phyloP scores from a whole-genome alignment of 345 rosid species.

The Acer saccharum region DNA sequence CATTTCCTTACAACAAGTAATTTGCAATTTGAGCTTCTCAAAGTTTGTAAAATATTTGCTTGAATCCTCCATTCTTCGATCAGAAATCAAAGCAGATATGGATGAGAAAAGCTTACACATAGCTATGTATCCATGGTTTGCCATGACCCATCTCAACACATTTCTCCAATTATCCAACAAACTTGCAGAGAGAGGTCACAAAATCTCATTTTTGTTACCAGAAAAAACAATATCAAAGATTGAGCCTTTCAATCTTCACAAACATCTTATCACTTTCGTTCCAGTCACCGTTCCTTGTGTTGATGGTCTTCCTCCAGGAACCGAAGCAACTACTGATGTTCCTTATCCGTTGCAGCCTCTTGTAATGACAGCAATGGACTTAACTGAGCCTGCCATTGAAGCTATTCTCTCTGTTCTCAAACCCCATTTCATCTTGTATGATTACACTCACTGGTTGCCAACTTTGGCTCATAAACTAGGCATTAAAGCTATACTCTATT shows the following conservation, averaged over 20 bases:
- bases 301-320: constrained; percentile 31
- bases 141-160: constrained; percentile 26
- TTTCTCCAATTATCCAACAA: constrained; percentile 32
- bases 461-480: background rate
- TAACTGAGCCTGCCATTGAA: constrained; percentile 24
- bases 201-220: constrained; percentile 37
- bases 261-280: constrained; percentile 26
- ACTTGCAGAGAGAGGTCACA: constrained; percentile 34
- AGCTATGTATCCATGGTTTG: constrained; percentile 41
- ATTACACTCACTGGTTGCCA: constrained; percentile 42
- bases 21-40: too few species aligned
- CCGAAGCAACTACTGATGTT: constrained; percentile 23
- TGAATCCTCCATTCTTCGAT: too few species aligned
- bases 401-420: constrained; percentile 26
- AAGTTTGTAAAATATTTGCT: too few species aligned
- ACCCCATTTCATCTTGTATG: constrained; percentile 38
- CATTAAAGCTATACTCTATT: constrained; percentile 26
- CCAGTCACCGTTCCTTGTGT: constrained; percentile 26
- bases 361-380: constrained; percentile 35
- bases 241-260: constrained; percentile 28
- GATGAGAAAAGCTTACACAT: background rate
- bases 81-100: too few species aligned
- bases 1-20: too few species aligned
- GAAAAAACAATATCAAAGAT: constrained; percentile 13
- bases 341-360: constrained; percentile 20